phyloP scores from a whole-genome alignment of 441 rosid species.

The Omphalea diandra region DNA sequence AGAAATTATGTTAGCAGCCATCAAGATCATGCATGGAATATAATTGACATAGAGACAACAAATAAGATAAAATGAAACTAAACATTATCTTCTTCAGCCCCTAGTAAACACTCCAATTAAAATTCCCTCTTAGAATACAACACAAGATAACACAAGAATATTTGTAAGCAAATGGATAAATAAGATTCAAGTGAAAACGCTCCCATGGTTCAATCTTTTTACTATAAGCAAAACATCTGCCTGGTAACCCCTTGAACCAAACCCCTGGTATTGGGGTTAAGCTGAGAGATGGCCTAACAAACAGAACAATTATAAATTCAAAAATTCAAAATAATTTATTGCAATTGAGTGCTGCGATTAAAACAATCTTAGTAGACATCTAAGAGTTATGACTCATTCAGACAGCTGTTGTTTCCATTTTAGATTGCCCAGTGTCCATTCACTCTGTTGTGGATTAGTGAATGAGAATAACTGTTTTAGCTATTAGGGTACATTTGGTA shows the following conservation, averaged over 20 bases:
- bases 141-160: neutral
- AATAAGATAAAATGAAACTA: neutral
- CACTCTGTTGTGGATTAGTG: no score
- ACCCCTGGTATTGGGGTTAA: no score
- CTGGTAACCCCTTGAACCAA: neutral
- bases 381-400: no score
- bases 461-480: no score
- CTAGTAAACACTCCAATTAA: neutral
- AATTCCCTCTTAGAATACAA: neutral
- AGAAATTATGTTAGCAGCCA: conserved; percentile 17
- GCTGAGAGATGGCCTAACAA: neutral
- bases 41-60: neutral
- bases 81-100: neutral
- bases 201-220: neutral
- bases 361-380: no score
- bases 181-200: neutral
- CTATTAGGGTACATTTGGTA: no score
- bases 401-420: no score
- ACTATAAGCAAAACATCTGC: neutral
- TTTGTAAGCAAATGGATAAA: neutral
- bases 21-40: neutral
- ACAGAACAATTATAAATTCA: neutral
- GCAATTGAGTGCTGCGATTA: no score
- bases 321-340: neutral
- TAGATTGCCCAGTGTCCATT: no score